Conservation (phyloP, 495 filamentous ascomycete genomes). For the Emericellopsis terricola region DNA sequence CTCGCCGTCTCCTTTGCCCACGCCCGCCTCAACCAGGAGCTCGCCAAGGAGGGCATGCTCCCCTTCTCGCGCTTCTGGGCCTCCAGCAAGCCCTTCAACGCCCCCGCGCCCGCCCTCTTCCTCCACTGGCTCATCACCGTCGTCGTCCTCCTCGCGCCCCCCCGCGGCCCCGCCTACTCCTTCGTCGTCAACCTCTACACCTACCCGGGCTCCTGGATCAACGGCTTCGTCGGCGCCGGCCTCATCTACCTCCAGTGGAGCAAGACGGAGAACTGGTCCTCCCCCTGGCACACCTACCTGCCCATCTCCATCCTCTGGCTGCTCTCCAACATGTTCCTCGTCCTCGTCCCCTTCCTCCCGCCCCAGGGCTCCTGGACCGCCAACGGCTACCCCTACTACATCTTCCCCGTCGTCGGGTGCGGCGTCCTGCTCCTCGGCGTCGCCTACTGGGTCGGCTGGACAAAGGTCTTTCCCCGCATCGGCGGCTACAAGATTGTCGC, state of each 20-base stretch:
- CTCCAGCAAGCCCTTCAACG: slow-evolving; percentile 41
- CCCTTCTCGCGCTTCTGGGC: slow-evolving; percentile 38
- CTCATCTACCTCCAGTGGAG: slow-evolving; percentile 23
- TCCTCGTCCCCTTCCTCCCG: slow-evolving; percentile 32
- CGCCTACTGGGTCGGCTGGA: slow-evolving; percentile 34
- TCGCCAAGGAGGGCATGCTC: slow-evolving; percentile 46
- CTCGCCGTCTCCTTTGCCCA: slow-evolving; percentile 26
- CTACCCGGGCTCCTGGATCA: slow-evolving; percentile 26
- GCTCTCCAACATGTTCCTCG: slow-evolving; percentile 30
- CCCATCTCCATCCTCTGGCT: slow-evolving; percentile 27
- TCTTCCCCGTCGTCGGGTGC: slow-evolving; percentile 33
- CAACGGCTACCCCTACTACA: slow-evolving; percentile 29
- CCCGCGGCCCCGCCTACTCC: slow-evolving; percentile 21
- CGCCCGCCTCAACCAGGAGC: slow-evolving; percentile 50
- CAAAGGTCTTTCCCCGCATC: slow-evolving; percentile 26
- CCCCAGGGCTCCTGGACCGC: slow-evolving; percentile 30
- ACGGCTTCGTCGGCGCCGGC: slow-evolving; percentile 38
- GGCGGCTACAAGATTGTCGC: slow-evolving; percentile 18
- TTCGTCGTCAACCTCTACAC: slow-evolving; percentile 18
- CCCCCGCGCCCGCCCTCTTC: slow-evolving; percentile 22
- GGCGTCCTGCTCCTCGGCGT: slow-evolving; percentile 25
- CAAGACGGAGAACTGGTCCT: slow-evolving; percentile 22
- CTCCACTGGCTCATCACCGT: slow-evolving; percentile 29
- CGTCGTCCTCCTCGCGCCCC: slow-evolving; percentile 26
- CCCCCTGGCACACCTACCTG: slow-evolving; percentile 23